Evolutionary conservation across 208 protist genomes (phyloP).

Genomic region (Leishmania tarentolae): DNA sequence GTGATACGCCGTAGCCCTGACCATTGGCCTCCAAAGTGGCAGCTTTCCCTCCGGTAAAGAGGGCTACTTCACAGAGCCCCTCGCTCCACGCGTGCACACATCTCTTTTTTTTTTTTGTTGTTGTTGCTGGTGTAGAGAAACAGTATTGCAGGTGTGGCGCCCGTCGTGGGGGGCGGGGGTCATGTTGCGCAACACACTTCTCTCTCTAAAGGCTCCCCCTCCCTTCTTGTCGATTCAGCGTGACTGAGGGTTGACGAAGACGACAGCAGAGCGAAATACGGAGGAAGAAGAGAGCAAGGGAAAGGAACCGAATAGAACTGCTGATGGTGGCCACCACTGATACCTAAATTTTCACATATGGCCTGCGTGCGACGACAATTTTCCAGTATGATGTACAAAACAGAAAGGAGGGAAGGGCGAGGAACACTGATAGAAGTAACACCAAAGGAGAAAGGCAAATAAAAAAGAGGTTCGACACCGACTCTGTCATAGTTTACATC

Average conservation of each 20-base stretch:
- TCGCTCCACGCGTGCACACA: neutral
- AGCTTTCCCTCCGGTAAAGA: neutral
- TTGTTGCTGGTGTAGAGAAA: too few relatives aligned
- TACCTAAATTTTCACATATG: neutral
- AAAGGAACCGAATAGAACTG: neutral
- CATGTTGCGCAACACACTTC: neutral
- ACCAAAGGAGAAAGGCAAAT: neutral
- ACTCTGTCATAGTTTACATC: constrained; percentile 18
- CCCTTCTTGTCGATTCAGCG: neutral
- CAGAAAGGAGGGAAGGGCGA: neutral
- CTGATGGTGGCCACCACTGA: neutral
- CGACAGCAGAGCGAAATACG: neutral
- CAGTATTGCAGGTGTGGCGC: neutral
- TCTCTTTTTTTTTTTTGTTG: neutral
- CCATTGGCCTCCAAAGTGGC: neutral
- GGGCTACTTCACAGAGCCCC: neutral
- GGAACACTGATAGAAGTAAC: neutral
- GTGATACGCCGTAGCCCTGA: neutral
- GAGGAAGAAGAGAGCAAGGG: neutral
- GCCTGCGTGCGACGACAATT: neutral
- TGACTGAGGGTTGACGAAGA: neutral
- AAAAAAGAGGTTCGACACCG: neutral
- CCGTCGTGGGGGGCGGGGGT: neutral
- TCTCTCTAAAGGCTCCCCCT: neutral
- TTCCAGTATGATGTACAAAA: neutral